Evolutionary conservation across 106 monocot species (phyloP).

Genomic region (Allium fistulosum): DNA sequence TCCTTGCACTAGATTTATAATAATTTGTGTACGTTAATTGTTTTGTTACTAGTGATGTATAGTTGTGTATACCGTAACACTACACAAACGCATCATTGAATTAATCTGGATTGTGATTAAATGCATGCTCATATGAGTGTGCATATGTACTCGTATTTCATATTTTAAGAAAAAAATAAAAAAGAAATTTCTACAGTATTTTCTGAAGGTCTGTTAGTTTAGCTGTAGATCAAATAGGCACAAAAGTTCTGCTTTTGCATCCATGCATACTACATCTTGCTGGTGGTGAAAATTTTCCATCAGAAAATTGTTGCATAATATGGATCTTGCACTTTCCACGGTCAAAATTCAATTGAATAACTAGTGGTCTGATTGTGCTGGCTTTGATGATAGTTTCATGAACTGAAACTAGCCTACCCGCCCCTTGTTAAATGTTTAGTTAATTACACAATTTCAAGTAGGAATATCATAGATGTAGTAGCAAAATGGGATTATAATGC

Average conservation of each 20-base stretch:
- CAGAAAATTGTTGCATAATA: slow-evolving; percentile 47
- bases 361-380: slow-evolving; percentile 79
- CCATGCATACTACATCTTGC: slow-evolving; percentile 50
- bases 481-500: not conserved
- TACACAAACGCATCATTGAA: no score
- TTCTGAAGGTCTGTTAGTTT: slow-evolving; percentile 90
- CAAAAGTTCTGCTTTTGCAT: slow-evolving; percentile 82
- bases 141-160: no score
- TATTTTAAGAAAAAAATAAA: no score
- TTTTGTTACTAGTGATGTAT: no score
- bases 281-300: slow-evolving; percentile 95
- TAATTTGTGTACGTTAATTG: no score
- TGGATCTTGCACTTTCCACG: slow-evolving; percentile 60
- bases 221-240: slow-evolving; percentile 75
- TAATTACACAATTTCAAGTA: no score
- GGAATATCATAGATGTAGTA: no score
- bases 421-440: not conserved
- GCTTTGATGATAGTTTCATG: slow-evolving; percentile 87
- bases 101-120: no score
- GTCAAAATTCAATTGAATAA: slow-evolving; percentile 59
- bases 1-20: no score
- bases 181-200: slow-evolving; percentile 42
- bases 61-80: no score
- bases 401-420: slow-evolving; percentile 88
- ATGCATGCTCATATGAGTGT: no score